phyloP scores from a whole-genome alignment of 2,329 filamentous ascomycete species.

The Cercospora sp. region DNA sequence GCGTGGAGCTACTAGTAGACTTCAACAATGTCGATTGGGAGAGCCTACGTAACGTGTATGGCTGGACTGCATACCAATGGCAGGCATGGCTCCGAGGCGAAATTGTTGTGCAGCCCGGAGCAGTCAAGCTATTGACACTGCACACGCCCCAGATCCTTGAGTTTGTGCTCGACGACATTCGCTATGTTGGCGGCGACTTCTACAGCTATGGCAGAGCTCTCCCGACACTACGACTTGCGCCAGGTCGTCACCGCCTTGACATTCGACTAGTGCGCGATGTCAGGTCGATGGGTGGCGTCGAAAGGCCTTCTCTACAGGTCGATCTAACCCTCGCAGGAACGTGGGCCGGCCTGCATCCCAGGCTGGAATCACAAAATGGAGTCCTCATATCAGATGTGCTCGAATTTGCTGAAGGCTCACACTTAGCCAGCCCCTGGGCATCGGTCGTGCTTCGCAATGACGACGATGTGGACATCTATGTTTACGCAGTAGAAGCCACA shows the following conservation, averaged over 20 bases:
- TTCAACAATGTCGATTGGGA: slow-evolving; percentile 57
- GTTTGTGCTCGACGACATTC: slow-evolving; percentile 53
- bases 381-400: slow-evolving; percentile 56
- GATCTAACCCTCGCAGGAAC: slow-evolving; percentile 39
- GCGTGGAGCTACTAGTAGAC: slow-evolving; percentile 43
- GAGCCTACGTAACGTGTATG: slow-evolving; percentile 55
- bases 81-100: slow-evolving; percentile 59
- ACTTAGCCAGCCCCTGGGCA: slow-evolving; percentile 49
- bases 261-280: slow-evolving; percentile 58
- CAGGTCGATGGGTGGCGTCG: slow-evolving; percentile 55
- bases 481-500: slow-evolving; percentile 22
- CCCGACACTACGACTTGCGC: slow-evolving; percentile 50
- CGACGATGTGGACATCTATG: slow-evolving; percentile 25
- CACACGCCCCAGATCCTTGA: slow-evolving; percentile 54
- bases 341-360: slow-evolving; percentile 34
- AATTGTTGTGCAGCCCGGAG: slow-evolving; percentile 41
- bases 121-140: slow-evolving; percentile 43
- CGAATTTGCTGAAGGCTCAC: slow-evolving; percentile 37
- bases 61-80: slow-evolving; percentile 60
- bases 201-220: slow-evolving; percentile 55
- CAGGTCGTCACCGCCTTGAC: slow-evolving; percentile 54
- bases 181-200: slow-evolving; percentile 59
- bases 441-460: slow-evolving; percentile 53
- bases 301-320: slow-evolving; percentile 49
- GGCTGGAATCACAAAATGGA: slow-evolving; percentile 4